phyloP scores from a whole-genome alignment of 2,329 filamentous ascomycete species.

The Aspergillus glaucus region DNA sequence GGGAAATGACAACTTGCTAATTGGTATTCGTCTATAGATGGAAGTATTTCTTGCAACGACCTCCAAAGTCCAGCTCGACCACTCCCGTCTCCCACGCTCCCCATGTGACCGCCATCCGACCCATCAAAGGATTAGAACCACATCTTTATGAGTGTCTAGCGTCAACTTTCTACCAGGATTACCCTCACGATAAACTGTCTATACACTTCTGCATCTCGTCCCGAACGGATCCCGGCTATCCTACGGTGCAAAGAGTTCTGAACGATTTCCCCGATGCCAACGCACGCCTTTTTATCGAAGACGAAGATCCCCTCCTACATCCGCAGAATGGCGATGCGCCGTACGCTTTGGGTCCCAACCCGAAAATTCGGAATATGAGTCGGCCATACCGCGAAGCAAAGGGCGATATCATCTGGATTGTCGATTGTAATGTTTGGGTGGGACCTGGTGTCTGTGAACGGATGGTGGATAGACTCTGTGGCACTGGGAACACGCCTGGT shows the following conservation, averaged over 20 bases:
- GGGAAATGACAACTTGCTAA: slow-evolving; percentile 1
- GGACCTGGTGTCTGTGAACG: slow-evolving; percentile 69
- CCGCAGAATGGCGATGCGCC: slow-evolving; percentile 32
- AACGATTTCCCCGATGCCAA: slow-evolving; percentile 67
- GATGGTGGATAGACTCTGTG: slow-evolving; percentile 83
- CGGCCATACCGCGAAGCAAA: slow-evolving; percentile 83
- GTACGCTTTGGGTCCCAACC: slow-evolving; percentile 76
- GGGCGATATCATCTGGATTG: slow-evolving; percentile 84
- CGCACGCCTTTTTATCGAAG: slow-evolving; percentile 69
- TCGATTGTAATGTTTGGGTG: slow-evolving; percentile 96
- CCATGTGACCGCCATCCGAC: slow-evolving; percentile 83
- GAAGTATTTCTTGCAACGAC: slow-evolving; percentile 47
- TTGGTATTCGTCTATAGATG: slow-evolving; percentile 38
- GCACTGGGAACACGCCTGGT: slow-evolving; percentile 47
- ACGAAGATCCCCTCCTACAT: slow-evolving; percentile 67
- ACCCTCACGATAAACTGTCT: slow-evolving; percentile 68
- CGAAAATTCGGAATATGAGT: slow-evolving; percentile 97
- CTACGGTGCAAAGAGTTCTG: slow-evolving; percentile 65
- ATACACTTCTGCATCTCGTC: slow-evolving; percentile 77
- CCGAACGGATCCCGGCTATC: slow-evolving; percentile 67
- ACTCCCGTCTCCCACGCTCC: slow-evolving; percentile 50
- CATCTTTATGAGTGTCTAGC: slow-evolving; percentile 87
- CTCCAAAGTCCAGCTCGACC: slow-evolving; percentile 37
- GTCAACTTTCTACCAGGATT: slow-evolving; percentile 75
- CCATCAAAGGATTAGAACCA: slow-evolving; percentile 86